Conservation (phyloP, 78 protist genomes). For the Creolimax fragrantissima region DNA sequence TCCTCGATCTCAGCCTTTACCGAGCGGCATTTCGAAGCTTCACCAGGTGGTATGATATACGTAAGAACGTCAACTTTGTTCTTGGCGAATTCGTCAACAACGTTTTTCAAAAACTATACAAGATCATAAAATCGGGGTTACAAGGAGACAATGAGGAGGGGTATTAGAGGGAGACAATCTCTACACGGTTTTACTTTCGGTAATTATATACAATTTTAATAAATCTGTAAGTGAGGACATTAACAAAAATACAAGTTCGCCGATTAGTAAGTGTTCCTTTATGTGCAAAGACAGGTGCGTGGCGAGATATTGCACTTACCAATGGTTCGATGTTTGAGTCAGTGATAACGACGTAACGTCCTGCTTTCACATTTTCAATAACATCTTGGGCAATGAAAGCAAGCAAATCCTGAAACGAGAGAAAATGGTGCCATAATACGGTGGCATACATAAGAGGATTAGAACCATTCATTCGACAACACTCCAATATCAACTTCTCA, state of each 20-base stretch:
- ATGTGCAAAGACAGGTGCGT: too few relatives aligned
- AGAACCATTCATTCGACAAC: neutral
- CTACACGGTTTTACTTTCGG: neutral
- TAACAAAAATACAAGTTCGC: neutral
- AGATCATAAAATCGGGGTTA: neutral
- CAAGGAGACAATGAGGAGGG: too few relatives aligned
- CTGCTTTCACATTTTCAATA: neutral
- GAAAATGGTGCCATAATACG: neutral
- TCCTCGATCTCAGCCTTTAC: constrained; percentile 50
- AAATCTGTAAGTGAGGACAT: neutral
- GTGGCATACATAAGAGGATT: neutral
- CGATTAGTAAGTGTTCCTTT: neutral
- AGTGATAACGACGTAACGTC: constrained; percentile 9
- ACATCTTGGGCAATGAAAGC: neutral
- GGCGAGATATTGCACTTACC: too few relatives aligned
- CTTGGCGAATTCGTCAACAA: neutral
- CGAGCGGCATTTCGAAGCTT: constrained; percentile 33
- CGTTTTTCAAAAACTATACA: neutral
- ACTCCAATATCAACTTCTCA: neutral
- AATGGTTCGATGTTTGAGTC: constrained; percentile 3
- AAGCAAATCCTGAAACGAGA: neutral
- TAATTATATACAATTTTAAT: too few relatives aligned
- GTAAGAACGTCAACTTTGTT: neutral
- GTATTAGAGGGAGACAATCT: neutral
- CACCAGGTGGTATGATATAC: constrained; percentile 34